Percentiles rank a stretch among this genome's conserved stretches.
Evolutionary conservation across 768 basidiomycete genomes (phyloP).

Genomic region (Asterophora lycoperdoides): DNA sequence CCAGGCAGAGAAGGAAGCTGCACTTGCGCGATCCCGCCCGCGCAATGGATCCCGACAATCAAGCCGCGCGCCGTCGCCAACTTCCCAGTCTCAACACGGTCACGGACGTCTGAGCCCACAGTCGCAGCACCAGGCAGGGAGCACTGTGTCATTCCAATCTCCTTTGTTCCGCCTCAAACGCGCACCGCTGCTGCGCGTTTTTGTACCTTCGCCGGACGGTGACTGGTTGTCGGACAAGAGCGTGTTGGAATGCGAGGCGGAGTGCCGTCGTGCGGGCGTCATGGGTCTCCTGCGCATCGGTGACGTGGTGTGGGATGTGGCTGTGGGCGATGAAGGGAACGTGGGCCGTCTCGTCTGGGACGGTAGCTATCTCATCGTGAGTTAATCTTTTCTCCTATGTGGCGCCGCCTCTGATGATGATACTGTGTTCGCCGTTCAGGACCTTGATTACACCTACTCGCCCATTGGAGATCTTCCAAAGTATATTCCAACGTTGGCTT

Average conservation of each 20-base stretch:
- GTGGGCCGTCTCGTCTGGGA: slow-evolving; percentile 84
- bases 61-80: slow-evolving; percentile 68
- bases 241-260: slow-evolving; percentile 77
- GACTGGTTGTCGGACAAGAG: slow-evolving; percentile 83
- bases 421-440: slow-evolving; percentile 39
- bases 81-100: slow-evolving; percentile 42
- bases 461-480: slow-evolving; percentile 71
- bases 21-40: slow-evolving; percentile 21
- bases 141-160: slow-evolving; percentile 45
- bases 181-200: slow-evolving; percentile 74
- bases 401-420: slow-evolving; percentile 4
- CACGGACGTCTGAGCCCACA: slow-evolving; percentile 21
- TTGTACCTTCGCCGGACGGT: slow-evolving; percentile 82
- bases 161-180: slow-evolving; percentile 68
- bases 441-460: slow-evolving; percentile 82
- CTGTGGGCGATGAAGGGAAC: slow-evolving; percentile 83
- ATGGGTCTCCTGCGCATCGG: slow-evolving; percentile 61
- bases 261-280: slow-evolving; percentile 68
- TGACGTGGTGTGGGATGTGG: slow-evolving; percentile 85
- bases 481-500: slow-evolving; percentile 75
- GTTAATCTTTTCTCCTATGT: slow-evolving; percentile 29
- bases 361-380: slow-evolving; percentile 80
- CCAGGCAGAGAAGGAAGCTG: slow-evolving; percentile 64
- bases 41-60: slow-evolving; percentile 38
- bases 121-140: slow-evolving; percentile 5